A percentile compares a stretch with the other conserved stretches of the same genome.
phyloP scores from a whole-genome alignment of 2,329 filamentous ascomycete species.

The Aureobasidium sp. region DNA sequence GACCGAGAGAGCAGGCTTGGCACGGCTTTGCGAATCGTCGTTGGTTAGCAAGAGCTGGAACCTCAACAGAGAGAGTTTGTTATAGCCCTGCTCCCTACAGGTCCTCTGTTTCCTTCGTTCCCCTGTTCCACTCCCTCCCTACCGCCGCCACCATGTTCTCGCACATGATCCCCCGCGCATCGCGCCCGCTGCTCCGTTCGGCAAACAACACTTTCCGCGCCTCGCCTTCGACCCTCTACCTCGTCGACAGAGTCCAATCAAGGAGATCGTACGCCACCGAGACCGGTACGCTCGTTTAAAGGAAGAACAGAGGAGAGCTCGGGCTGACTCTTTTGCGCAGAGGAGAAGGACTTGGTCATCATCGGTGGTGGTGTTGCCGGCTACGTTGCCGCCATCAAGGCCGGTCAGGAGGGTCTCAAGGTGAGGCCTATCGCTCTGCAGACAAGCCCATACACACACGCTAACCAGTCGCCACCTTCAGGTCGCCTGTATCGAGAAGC shows the following conservation, averaged over 20 bases:
- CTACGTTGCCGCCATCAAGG: constrained; percentile 98
- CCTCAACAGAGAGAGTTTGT: not conserved
- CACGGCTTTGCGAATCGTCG: constrained; percentile 4
- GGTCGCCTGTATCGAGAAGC: constrained; percentile 98
- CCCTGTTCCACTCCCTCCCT: not conserved
- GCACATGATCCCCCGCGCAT: constrained; percentile 16
- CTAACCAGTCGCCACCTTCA: constrained; percentile 29
- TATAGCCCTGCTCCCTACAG: not conserved
- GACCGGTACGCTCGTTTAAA: constrained; percentile 31
- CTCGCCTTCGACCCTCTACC: constrained; percentile 34
- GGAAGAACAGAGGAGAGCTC: constrained; percentile 16
- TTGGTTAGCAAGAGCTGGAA: constrained; percentile 1
- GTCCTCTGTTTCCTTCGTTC: not conserved
- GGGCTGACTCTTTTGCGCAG: constrained; percentile 34
- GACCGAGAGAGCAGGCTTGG: not conserved
- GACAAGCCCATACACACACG: not conserved
- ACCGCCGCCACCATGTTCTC: constrained; percentile 16
- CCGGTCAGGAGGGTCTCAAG: constrained; percentile 94
- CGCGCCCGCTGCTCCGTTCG: constrained; percentile 17
- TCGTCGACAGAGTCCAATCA: constrained; percentile 43
- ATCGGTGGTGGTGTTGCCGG: constrained; percentile 97
- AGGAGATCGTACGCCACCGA: constrained; percentile 50
- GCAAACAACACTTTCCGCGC: constrained; percentile 20
- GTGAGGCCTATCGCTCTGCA: constrained; percentile 37
- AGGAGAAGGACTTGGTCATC: constrained; percentile 94